Percentiles rank a stretch among this genome's conserved stretches.
Evolutionary conservation across 2,329 filamentous ascomycete species (phyloP).

Genomic region (Verticillium nubilum): DNA sequence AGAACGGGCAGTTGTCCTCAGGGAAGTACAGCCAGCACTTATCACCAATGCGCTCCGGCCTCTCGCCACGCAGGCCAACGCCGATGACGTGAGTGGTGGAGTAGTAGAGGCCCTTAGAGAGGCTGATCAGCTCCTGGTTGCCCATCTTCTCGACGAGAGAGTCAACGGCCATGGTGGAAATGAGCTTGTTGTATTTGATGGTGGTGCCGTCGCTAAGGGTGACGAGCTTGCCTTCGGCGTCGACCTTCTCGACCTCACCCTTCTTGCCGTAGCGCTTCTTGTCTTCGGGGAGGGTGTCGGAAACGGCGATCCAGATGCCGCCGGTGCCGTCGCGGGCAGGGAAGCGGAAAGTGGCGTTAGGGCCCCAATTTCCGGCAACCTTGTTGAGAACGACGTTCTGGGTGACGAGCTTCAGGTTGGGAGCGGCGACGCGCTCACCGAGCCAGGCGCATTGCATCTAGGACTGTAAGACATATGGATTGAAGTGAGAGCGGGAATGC

Average conservation of each 20-base stretch:
- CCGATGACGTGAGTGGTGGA: conserved; percentile 96
- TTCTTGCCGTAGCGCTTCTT: conserved; percentile 87
- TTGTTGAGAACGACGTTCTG: conserved; percentile 95
- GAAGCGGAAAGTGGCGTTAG: conserved; percentile 98
- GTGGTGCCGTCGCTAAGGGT: conserved; percentile 79
- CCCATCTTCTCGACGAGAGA: conserved; percentile 80
- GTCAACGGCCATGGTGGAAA: conserved; percentile 97
- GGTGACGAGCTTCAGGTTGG: conserved; percentile 88
- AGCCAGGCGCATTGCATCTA: conserved; percentile 99
- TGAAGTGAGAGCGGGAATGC: background rate
- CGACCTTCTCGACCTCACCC: conserved; percentile 78
- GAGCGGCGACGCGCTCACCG: conserved; percentile 95
- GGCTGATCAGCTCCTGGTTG: conserved; percentile 73
- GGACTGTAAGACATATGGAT: background rate
- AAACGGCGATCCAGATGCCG: conserved; percentile 98
- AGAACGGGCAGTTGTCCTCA: conserved; percentile 97
- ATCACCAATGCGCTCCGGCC: conserved; percentile 94
- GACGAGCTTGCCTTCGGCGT: conserved; percentile 79
- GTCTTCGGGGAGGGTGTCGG: conserved; percentile 84
- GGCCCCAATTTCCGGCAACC: conserved; percentile 95
- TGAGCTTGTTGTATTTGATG: conserved; percentile 83
- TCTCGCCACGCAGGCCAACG: conserved; percentile 85
- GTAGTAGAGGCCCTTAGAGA: conserved; percentile 92
- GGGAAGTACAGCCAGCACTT: conserved; percentile 99
- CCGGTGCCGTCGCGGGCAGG: conserved; percentile 92